phyloP scores from a whole-genome alignment of 2,329 filamentous ascomycete species.

The Ramichloridium luteum region DNA sequence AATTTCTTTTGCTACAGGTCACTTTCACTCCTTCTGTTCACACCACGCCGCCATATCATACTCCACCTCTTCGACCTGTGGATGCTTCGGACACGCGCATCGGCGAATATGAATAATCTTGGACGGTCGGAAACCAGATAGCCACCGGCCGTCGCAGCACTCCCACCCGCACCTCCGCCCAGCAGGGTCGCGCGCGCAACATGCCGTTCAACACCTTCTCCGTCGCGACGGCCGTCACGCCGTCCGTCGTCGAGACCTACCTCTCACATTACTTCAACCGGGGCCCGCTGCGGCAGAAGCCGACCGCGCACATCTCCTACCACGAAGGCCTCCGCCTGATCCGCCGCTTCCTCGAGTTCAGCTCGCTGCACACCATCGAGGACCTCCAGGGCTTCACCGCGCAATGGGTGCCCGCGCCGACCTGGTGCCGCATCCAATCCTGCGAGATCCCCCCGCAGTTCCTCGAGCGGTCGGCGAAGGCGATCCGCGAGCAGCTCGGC shows the following conservation, averaged over 20 bases:
- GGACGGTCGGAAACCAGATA: no score
- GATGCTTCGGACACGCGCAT: no score
- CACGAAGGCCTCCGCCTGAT: slow-evolving; percentile 84
- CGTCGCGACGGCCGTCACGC: slow-evolving; percentile 72
- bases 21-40: no score
- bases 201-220: slow-evolving; percentile 68
- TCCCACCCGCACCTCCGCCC: no score
- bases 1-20: no score
- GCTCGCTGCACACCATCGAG: slow-evolving; percentile 82
- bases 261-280: slow-evolving; percentile 83
- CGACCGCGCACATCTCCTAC: slow-evolving; percentile 84
- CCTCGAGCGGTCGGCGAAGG: slow-evolving; percentile 52
- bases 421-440: slow-evolving; percentile 72
- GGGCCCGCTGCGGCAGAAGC: slow-evolving; percentile 61
- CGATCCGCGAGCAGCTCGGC: slow-evolving; percentile 64
- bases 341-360: slow-evolving; percentile 71
- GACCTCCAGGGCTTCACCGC: slow-evolving; percentile 83
- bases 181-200: no score
- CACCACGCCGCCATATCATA: no score
- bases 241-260: slow-evolving; percentile 75
- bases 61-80: no score
- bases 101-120: no score
- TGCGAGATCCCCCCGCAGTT: slow-evolving; percentile 52
- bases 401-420: slow-evolving; percentile 81
- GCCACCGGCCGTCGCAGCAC: no score